These are phyloP conservation scores for Cladosporium colombiae DNA, from an alignment of 2,329 filamentous ascomycete species.

Conservation along the genomic window DNA sequence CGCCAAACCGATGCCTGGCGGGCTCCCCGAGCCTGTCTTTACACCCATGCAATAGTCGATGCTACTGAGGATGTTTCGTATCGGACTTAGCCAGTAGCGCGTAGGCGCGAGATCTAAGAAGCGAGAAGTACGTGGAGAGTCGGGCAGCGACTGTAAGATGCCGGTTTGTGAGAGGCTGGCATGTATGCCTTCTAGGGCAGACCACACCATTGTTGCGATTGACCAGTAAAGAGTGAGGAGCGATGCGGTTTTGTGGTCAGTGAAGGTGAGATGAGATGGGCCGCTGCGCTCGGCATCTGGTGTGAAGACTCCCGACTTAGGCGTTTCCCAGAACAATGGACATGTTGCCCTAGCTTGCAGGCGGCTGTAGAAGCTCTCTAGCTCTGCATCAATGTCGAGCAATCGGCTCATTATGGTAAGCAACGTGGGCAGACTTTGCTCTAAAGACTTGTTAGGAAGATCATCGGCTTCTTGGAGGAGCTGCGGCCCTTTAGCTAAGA, in stretches of 20 bases:
- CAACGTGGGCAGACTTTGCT: slow-evolving; percentile 2
- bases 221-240: slow-evolving; percentile 13
- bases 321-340: background rate
- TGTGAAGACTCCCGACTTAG: background rate
- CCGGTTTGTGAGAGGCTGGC: background rate
- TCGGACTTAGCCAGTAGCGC: background rate
- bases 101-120: slow-evolving; percentile 1
- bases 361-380: background rate
- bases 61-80: slow-evolving; percentile 4
- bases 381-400: slow-evolving; percentile 11
- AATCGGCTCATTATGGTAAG: slow-evolving; percentile 9
- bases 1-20: slow-evolving; percentile 4
- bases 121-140: background rate
- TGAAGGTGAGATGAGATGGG: background rate
- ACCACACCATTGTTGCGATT: slow-evolving; percentile 13
- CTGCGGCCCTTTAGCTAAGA: slow-evolving; percentile 1
- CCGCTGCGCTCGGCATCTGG: background rate
- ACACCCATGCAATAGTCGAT: background rate
- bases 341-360: background rate
- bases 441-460: background rate
- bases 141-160: background rate
- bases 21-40: background rate
- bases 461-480: background rate
- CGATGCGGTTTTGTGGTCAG: background rate
- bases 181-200: background rate